Base-by-base conservation (phyloP, 345 rosid genomes). In the Corymbia maculata region DNA sequence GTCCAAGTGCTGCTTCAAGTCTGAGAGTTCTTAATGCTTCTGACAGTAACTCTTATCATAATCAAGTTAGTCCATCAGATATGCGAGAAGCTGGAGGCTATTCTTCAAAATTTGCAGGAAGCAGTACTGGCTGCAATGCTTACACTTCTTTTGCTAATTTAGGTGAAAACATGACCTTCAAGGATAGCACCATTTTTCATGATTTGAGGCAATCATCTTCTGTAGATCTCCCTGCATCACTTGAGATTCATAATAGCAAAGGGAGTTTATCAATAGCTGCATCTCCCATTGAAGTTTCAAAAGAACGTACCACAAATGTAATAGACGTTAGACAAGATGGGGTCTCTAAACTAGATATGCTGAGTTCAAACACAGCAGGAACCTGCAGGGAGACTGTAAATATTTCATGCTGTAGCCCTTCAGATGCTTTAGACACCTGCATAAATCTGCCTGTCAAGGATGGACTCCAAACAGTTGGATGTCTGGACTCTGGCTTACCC, bases 391-490 rank as follows among this genome's bases (percentile, higher is more conserved):
- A 89, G 89, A 89, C 92, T 90, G 88, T 75, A 84, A 90, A 88
- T 92, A 45, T 68, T 61, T 87, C 87, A 80, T 75, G 57, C 82
- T 55, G 49, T 88, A 89, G 49, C 88, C 51, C 92, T 53, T 89
- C 89, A 49, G 89, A 86, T 85, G 91, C 88, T 90, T 89, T 85
- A 86, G 91, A 93, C 87, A 86, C 92, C 30, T 89, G 91, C 88
- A 89, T 92, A 91, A 91, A 88, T 86, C 90, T 93, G 87, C 89
- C 93, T 91, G 89, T 86, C 44, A 86, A 89, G 86, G 88, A 89
- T 90, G 88, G 64, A 87, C 90, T 90, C 89, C 85, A 90, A 66
- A 92, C 50, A 61, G 88, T 79, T 52, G 82, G 66, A 45, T 44
- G 50, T 86, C 51, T 51, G 87, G 88, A 89, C 88, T 85, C 75